Conservation (phyloP, 306 rosid species). For the apple (Malus domestica) region DNA sequence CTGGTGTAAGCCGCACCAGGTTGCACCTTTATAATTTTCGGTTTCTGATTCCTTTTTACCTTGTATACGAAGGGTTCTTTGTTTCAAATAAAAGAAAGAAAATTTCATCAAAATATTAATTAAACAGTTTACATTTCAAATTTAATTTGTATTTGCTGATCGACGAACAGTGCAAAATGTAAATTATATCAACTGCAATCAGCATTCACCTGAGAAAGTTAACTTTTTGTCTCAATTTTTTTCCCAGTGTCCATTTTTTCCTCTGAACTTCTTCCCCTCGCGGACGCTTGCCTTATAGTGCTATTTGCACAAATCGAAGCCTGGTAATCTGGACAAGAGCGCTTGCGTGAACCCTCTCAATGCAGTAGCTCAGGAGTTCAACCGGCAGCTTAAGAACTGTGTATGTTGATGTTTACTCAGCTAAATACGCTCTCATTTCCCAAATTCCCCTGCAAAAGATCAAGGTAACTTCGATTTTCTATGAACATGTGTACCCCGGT, state of each 20-base stretch:
- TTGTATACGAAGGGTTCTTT: background rate
- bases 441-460: conserved; percentile 39
- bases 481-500: conserved; percentile 20
- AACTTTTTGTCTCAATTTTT: no score
- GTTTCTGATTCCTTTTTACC: background rate
- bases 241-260: no score
- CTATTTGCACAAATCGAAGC: conserved; percentile 41
- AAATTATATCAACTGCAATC: no score
- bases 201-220: no score
- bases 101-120: background rate
- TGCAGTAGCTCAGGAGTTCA: conserved; percentile 67
- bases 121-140: background rate
- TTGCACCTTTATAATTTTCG: background rate
- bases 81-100: background rate
- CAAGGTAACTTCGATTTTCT: conserved; percentile 29
- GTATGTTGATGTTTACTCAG: conserved; percentile 58
- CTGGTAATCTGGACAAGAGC: conserved; percentile 43
- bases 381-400: conserved; percentile 55
- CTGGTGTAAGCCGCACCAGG: conserved; percentile 3
- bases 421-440: conserved; percentile 56
- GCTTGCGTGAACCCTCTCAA: conserved; percentile 66
- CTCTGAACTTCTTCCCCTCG: background rate
- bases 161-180: no score
- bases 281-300: conserved; percentile 65
- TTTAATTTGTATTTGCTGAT: no score